These are phyloP conservation scores for Rosa persica DNA, from an alignment of 306 rosid species.

Conservation along the genomic window DNA sequence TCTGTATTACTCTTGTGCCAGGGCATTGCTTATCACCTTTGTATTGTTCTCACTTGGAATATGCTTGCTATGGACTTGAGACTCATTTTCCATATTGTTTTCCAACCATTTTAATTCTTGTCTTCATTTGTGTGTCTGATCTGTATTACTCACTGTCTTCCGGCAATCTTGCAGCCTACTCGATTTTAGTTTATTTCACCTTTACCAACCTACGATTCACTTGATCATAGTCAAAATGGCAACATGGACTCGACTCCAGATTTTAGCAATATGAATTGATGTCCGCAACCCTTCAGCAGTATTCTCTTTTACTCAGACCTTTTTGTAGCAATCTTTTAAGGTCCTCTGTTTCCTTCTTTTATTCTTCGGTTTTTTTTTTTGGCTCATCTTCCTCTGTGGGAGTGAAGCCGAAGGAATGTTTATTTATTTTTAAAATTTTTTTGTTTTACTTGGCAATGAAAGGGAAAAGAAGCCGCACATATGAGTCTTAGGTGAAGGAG, in stretches of 20 bases:
- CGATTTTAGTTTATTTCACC: background rate
- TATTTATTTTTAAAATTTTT: too few relatives aligned
- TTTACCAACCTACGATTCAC: background rate
- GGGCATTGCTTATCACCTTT: conserved; percentile 20
- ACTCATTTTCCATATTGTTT: background rate
- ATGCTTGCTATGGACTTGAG: background rate
- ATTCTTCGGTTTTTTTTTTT: too few relatives aligned
- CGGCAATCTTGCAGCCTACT: background rate
- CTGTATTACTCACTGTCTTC: background rate
- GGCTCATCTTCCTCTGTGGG: too few relatives aligned
- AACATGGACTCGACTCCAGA: background rate
- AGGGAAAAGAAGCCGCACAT: too few relatives aligned
- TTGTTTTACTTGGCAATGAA: too few relatives aligned
- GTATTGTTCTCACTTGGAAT: background rate
- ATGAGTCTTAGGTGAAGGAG: too few relatives aligned
- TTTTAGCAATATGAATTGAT: background rate
- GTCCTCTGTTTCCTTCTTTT: too few relatives aligned
- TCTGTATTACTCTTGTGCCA: conserved; percentile 15
- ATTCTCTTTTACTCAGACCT: background rate
- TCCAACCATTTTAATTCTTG: background rate
- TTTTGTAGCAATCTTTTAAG: too few relatives aligned
- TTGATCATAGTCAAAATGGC: background rate
- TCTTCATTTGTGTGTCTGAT: background rate
- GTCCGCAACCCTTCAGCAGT: background rate
- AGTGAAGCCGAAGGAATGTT: too few relatives aligned